Evolutionary conservation across 176 grass and related monocot species (phyloP).

Genomic region (Lolium rigidum): DNA sequence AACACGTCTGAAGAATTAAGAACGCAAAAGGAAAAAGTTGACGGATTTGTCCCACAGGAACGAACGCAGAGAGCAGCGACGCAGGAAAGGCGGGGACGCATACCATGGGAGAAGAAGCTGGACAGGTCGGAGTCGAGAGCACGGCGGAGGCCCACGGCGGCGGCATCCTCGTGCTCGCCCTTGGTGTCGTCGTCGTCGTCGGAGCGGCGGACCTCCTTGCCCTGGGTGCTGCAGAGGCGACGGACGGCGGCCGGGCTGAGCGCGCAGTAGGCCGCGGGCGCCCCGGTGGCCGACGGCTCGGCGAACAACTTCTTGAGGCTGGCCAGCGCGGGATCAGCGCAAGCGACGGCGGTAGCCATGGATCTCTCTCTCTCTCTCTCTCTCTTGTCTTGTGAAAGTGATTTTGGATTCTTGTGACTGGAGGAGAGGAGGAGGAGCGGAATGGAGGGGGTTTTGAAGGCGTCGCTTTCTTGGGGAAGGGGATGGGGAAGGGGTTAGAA

Average conservation of each 20-base stretch:
- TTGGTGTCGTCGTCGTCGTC: not conserved
- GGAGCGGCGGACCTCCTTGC: slow-evolving; percentile 34
- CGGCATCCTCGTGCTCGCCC: not conserved
- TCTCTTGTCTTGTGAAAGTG: not conserved
- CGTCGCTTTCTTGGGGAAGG: not conserved
- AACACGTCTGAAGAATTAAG: not conserved
- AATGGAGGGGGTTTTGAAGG: not conserved
- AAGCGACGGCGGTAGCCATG: not conserved
- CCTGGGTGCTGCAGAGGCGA: not conserved
- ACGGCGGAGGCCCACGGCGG: not conserved
- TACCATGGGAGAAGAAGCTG: not conserved
- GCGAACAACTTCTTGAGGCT: slow-evolving; percentile 46
- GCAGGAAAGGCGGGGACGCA: not conserved
- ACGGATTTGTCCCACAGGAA: not conserved
- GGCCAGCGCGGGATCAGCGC: not conserved
- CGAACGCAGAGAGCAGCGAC: not conserved
- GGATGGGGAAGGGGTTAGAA: not conserved
- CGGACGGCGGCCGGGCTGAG: not conserved
- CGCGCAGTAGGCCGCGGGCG: not conserved
- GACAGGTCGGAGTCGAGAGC: not conserved
- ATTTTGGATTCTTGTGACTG: not conserved
- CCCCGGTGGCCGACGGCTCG: not conserved
- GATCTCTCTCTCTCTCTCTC: not conserved
- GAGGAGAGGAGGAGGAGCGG: not conserved
- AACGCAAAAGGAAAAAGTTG: not conserved